Percentiles rank a stretch among this genome's conserved stretches.
phyloP scores from a whole-genome alignment of 2,329 filamentous ascomycete species.

The Bipolaris zeicola region DNA sequence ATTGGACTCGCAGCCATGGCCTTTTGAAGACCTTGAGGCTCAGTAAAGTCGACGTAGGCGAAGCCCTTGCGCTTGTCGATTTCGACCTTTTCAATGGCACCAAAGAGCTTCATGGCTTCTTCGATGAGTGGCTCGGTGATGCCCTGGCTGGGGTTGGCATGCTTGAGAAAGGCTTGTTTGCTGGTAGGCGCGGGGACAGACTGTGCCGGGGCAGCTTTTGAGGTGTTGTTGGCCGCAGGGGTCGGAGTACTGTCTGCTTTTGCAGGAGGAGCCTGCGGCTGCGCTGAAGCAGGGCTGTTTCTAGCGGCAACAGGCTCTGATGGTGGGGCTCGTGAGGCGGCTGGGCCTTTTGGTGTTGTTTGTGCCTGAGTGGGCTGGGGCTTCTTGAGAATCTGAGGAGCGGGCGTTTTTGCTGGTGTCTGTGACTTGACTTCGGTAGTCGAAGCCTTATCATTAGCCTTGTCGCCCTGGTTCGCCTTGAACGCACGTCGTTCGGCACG shows the following conservation, averaged over 20 bases:
- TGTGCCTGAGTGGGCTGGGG: conserved; percentile 34
- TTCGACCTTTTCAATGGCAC: conserved; percentile 77
- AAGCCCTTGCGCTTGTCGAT: conserved; percentile 96
- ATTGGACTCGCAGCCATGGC: conserved; percentile 83
- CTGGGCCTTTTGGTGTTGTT: conserved; percentile 38
- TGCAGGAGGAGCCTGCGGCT: conserved; percentile 24
- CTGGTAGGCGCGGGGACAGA: conserved; percentile 41
- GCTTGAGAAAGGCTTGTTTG: conserved; percentile 62
- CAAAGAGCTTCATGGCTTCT: conserved; percentile 74
- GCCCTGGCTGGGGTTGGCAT: conserved; percentile 81
- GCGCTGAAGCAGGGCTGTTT: not conserved
- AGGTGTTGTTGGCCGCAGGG: conserved; percentile 1
- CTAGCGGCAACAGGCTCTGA: conserved; percentile 7
- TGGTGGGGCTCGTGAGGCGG: conserved; percentile 35
- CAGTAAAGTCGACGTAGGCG: conserved; percentile 87
- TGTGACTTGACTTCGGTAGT: conserved; percentile 34
- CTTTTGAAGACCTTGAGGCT: conserved; percentile 72
- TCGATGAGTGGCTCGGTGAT: conserved; percentile 83
- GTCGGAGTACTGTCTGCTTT: conserved; percentile 23
- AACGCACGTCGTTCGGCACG: conserved; percentile 47
- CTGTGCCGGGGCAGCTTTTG: conserved; percentile 21
- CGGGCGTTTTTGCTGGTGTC: conserved; percentile 32
- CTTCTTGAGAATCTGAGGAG: conserved; percentile 50
- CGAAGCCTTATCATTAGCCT: conserved; percentile 34
- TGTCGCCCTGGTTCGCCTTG: conserved; percentile 45